phyloP scores from a whole-genome alignment of 78 protist species.

The Monocercomonoides exilis region DNA sequence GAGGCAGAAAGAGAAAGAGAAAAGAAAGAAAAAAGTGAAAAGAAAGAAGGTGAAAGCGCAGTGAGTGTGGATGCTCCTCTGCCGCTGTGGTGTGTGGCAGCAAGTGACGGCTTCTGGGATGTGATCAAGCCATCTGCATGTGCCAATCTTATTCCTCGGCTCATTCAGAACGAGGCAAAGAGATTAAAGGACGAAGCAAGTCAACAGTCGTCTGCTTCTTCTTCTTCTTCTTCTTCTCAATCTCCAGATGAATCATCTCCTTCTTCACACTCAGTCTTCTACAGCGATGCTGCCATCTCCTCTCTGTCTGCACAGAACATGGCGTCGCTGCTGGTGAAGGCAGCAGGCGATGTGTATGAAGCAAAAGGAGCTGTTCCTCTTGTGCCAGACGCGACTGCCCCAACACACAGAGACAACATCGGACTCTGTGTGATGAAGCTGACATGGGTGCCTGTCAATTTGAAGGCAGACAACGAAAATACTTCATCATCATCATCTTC shows the following conservation, averaged over 20 bases:
- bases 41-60: too few relatives aligned
- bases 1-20: too few relatives aligned
- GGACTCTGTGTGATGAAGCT: neutral
- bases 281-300: neutral
- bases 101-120: neutral
- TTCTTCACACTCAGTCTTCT: too few relatives aligned
- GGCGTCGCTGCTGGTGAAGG: neutral
- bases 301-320: neutral
- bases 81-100: neutral
- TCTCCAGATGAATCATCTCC: too few relatives aligned
- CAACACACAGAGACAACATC: neutral
- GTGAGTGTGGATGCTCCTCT: neutral
- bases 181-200: neutral
- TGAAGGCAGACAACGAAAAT: too few relatives aligned
- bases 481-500: too few relatives aligned
- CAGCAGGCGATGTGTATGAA: neutral
- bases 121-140: neutral
- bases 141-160: neutral
- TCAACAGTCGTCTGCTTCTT: neutral
- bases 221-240: too few relatives aligned
- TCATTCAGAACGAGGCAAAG: neutral
- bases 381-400: neutral
- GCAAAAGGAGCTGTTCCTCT: neutral
- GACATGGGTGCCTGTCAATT: too few relatives aligned
- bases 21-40: too few relatives aligned